Evolutionary conservation across 2,329 filamentous ascomycete genomes (phyloP), one percentile per base, ranked within the genome.

Genomic region (Pseudogymnoascus sp.): DNA sequence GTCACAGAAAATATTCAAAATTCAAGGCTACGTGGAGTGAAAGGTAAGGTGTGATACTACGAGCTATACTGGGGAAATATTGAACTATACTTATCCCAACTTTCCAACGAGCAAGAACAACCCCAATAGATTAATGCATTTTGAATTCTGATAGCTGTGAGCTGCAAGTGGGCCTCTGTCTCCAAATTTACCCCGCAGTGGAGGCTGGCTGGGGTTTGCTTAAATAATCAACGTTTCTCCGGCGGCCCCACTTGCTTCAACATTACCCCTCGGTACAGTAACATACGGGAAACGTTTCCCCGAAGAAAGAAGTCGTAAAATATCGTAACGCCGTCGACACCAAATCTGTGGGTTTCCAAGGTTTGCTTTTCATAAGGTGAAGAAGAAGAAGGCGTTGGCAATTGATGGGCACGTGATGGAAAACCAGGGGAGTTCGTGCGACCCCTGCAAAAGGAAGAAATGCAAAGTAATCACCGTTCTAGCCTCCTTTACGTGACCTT

Each of bases 391-490:
- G 18, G 18, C 11, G 9, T 22, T 41, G 38, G 12, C 18, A 20
- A 25, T 43, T 43, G 12, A 43, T 43, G 39, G 14, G 6, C 39
- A 36, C 30, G 60, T 60, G 25, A 28, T 36, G 36, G 59, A 61
- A n/a, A 59, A 50, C 57, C 38, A 35, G 65, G 69, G 70, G 3
- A 73, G 72, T 50, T 72, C 72, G 6, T 74, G 71, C 6, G 70
- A 70, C 25, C 63, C 68, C 33, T 74, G 72, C 57, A 68, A 71
- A 11, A 70, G 71, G 33, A 68, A 68, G 43, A 74, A 74, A 36
- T 70, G 72, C 53, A 71, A 69, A 65, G 71, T 73, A 53, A 64
- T 66, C 36, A 2, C 8, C 12, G 12, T 12, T 36, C n/a, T 18
- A 37, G 72, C 70, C 8, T 70, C 71, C 0, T 65, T 67, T 39